A percentile compares a stretch with the other conserved stretches of the same genome.
phyloP scores from a whole-genome alignment of 768 basidiomycete genomes.

The Peribolospora kevripleyi region DNA sequence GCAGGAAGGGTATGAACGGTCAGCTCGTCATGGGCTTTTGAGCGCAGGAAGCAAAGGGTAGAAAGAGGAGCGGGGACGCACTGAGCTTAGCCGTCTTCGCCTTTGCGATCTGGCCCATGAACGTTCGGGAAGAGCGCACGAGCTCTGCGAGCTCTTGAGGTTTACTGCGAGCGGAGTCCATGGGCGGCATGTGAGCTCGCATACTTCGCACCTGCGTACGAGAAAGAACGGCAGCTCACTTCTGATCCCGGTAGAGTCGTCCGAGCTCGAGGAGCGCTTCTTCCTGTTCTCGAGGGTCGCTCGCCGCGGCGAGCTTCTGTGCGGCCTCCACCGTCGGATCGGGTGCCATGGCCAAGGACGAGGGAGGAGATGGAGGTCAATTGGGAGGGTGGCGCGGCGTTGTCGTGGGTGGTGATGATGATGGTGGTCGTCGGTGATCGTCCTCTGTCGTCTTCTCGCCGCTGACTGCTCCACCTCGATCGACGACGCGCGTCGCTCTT shows the following conservation, averaged over 20 bases:
- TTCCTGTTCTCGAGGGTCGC: slow-evolving; percentile 53
- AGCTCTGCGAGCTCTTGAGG: slow-evolving; percentile 62
- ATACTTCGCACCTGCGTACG: neutral
- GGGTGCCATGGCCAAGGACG: neutral
- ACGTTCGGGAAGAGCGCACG: slow-evolving; percentile 53
- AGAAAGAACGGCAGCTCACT: slow-evolving; percentile 26
- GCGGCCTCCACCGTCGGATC: neutral
- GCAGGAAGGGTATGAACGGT: neutral
- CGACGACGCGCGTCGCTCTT: neutral
- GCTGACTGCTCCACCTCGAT: neutral
- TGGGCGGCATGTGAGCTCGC: neutral
- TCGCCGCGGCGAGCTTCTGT: slow-evolving; percentile 17
- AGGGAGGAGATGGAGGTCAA: slow-evolving; percentile 19
- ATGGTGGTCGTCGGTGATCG: neutral
- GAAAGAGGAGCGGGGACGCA: slow-evolving; percentile 20
- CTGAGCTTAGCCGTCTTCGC: slow-evolving; percentile 93
- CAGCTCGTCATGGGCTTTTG: neutral
- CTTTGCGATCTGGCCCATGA: slow-evolving; percentile 86
- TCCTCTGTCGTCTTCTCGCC: neutral
- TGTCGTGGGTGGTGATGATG: neutral
- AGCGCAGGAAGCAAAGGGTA: neutral
- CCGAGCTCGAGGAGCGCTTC: slow-evolving; percentile 61
- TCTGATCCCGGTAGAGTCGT: slow-evolving; percentile 60
- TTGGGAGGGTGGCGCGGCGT: slow-evolving; percentile 7
- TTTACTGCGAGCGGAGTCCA: slow-evolving; percentile 30